A percentile compares a stretch with the other conserved stretches of the same genome.
Evolutionary conservation across 768 basidiomycete genomes (phyloP).

Genomic region (Lentinula detonsa): DNA sequence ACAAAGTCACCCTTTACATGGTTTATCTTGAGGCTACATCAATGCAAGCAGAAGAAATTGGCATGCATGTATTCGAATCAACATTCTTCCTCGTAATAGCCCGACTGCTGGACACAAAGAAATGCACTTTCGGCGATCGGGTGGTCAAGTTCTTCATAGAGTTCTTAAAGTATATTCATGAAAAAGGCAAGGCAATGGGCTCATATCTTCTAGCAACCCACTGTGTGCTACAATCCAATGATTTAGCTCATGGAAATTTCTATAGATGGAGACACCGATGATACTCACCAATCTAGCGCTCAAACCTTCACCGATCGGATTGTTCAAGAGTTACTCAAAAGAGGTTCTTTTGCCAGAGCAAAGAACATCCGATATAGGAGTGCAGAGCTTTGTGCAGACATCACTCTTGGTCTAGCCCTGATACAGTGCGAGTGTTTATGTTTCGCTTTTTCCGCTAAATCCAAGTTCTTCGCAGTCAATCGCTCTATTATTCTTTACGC

Average conservation of each 20-base stretch:
- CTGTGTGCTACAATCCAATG: too few species aligned
- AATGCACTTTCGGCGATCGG: conserved; percentile 72
- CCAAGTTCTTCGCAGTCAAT: conserved; percentile 30
- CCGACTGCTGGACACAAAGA: conserved; percentile 61
- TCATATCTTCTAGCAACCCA: too few species aligned
- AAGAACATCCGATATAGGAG: conserved; percentile 81
- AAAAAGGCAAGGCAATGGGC: conserved; percentile 51
- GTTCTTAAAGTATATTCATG: conserved; percentile 69
- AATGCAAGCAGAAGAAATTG: conserved; percentile 43
- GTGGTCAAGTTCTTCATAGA: conserved; percentile 77
- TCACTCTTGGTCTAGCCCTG: conserved; percentile 74
- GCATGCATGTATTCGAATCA: conserved; percentile 77
- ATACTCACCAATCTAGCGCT: conserved; percentile 50
- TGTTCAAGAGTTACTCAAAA: conserved; percentile 61
- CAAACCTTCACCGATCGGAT: conserved; percentile 63
- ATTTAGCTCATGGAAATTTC: neutral
- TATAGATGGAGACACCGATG: conserved; percentile 35
- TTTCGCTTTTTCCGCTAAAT: neutral
- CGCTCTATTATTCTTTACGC: conserved; percentile 65
- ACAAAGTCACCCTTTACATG: conserved; percentile 75
- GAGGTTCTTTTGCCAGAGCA: conserved; percentile 80
- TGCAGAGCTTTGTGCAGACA: conserved; percentile 69
- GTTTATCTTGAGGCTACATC: conserved; percentile 62
- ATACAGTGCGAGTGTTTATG: conserved; percentile 59
- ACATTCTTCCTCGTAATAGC: conserved; percentile 54